Base-by-base conservation (phyloP, 805 yeast species). In the Huiozyma sinensis region DNA sequence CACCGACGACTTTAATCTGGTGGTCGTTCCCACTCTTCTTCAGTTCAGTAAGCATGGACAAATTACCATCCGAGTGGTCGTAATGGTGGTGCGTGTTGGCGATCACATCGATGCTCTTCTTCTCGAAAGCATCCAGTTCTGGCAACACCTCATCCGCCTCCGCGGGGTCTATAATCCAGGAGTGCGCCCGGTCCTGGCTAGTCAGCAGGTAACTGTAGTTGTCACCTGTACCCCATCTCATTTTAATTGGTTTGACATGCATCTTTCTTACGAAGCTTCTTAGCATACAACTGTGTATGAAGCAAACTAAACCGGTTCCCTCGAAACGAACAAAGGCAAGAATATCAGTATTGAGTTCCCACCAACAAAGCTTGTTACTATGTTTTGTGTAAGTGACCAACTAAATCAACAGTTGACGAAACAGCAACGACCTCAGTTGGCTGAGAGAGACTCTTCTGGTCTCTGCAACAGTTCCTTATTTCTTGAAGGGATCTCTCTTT, bases 71-170 rank as follows among this genome's bases (percentile, higher is more conserved):
- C 2, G 96, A 71, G 64, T 92, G 99, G 60, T 92, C 99, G 57
- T 79, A 77, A 63, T 92, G 99, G 60, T 92, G 98, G 60, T 92
- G 99, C 1, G 97, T 92, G 64, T 92, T 92, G 41, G 85, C 94
- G 46, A 92, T 83, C 1, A 90, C 86, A 38, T 70, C 71, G 43
- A 92, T 64, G 41, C 80, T 75, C 35, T 73, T 63, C 35, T 51
- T 47, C 32, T 64, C 66, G 12, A 68, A 58, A 33, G 67, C 57
- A 33, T 65, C 51, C 29, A 76, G 56, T 10, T 61, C 67, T 4
- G 81, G 72, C 44, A 73, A 58, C 7, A 76, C 76, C 47, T 87
- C 96, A 5, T 70, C 60, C 1, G 95, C 90, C 52, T 81, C 83
- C 1, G 97, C 97, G 1, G 97, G 95, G 56, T 92, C 98, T 50